Evolutionary conservation across 768 basidiomycete species (phyloP), one percentile per base, ranked within the genome.

Genomic region (Amanita inopinata): DNA sequence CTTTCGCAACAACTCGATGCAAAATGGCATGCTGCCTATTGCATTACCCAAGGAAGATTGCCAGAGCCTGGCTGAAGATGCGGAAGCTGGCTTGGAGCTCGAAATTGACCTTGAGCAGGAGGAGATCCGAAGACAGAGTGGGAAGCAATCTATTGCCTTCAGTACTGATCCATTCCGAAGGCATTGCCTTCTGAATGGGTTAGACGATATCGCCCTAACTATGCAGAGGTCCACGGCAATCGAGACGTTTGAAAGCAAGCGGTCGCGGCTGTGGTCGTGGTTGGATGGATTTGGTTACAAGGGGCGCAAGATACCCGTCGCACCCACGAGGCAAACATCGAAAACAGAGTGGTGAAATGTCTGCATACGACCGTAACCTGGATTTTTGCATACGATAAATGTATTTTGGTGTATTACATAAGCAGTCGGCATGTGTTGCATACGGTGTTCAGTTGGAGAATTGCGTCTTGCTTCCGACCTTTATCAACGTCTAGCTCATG

Each of bases 141-240:
- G 83, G 44, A 74, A 87, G 54, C 62, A 74, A 2, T 58, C 82
- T 14, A 79, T 96, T 49, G 44, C 71, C 31, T 99, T 99, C 66
- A 69, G 71, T 28, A 78, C 82, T 37, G 96, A 99, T 62, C 65
- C 82, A 0, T 99, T 98, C 83, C 73, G 93, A 49, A 70, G 89
- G 43, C 88, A 94, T 57, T 93, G 96, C 60, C 65, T 99, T 60
- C 60, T 99, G 63, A 92, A 99, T 55, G 96, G 96, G 23, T 66
- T 98, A 50, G 96, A 99, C 60, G 96, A 97, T 56, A 94, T 99
- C 49, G 92, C 84, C 32, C 67, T 99, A 61, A 99, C 96, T 33
- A 67, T 99, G 69, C 80, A 88, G 60, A 81, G 80, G 58, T 78
- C 70, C 23, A 65, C 65, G 7, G 59, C 70, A n/a, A 96, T 99